A percentile compares a stretch with the other conserved stretches of the same genome.
These are phyloP conservation scores for Dothistroma pini DNA, from an alignment of 2,329 filamentous ascomycete genomes.

Conservation along the genomic window DNA sequence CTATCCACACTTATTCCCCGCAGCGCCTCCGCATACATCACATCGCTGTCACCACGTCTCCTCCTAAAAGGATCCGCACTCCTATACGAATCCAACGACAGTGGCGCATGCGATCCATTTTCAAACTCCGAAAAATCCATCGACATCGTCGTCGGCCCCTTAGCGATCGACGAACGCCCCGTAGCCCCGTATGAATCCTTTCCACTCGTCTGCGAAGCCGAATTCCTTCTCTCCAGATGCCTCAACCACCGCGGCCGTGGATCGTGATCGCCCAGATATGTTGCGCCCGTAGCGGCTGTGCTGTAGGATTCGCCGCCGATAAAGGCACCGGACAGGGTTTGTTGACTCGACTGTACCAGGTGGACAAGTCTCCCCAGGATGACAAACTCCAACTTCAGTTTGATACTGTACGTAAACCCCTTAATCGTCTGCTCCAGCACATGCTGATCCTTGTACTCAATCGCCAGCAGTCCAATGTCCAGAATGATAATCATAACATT, in stretches of 20 bases:
- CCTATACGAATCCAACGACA: neutral
- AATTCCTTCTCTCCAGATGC: neutral
- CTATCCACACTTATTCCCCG: neutral
- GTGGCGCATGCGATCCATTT: neutral
- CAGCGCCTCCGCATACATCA: slow-evolving; percentile 4
- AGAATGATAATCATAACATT: neutral
- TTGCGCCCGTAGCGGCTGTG: neutral
- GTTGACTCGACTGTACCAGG: neutral
- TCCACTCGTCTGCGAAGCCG: neutral
- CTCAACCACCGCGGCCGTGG: neutral
- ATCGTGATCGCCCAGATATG: neutral
- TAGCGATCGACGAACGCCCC: neutral
- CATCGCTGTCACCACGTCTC: neutral
- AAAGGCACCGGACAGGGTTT: neutral
- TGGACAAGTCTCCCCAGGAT: neutral
- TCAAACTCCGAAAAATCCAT: neutral
- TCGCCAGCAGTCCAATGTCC: neutral
- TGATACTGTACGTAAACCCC: neutral
- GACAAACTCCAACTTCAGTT: slow-evolving; percentile 1
- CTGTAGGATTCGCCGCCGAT: neutral
- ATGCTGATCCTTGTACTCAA: slow-evolving; percentile 3
- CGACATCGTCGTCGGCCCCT: neutral
- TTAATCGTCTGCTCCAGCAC: slow-evolving; percentile 3
- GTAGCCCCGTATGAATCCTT: neutral
- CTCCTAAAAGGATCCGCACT: neutral